Conservation (phyloP, 208 protist genomes). For the Trypanosoma brucei region DNA sequence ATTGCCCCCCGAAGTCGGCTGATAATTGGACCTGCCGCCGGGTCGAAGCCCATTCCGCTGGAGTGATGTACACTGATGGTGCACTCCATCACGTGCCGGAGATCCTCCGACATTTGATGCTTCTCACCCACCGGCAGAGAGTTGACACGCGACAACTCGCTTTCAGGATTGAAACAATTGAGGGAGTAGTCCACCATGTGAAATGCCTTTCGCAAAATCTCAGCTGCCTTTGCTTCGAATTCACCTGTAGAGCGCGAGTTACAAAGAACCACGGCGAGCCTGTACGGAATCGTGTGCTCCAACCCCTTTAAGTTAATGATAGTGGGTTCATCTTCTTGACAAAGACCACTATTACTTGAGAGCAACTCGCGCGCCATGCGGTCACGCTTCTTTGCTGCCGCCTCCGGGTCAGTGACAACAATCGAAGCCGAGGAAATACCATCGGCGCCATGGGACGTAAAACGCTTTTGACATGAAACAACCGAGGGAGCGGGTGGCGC, state of each 20-base stretch:
- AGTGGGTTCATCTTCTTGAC: constrained; percentile 18
- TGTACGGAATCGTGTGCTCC: constrained; percentile 72
- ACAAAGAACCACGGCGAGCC: constrained; percentile 26
- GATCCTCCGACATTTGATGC: constrained; percentile 38
- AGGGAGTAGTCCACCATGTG: constrained; percentile 42
- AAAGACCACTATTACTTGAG: constrained; percentile 34
- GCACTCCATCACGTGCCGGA: constrained; percentile 33
- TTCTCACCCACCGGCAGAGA: constrained; percentile 14
- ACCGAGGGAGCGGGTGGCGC: background rate
- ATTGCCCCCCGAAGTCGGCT: constrained; percentile 20
- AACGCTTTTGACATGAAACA: constrained; percentile 5
- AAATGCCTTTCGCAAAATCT: constrained; percentile 45
- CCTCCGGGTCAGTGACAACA: constrained; percentile 48
- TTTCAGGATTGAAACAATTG: constrained; percentile 45
- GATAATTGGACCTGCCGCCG: constrained; percentile 26
- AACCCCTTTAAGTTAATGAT: constrained; percentile 43
- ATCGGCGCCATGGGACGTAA: constrained; percentile 21
- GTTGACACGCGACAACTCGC: constrained; percentile 39
- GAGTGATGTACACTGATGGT: constrained; percentile 25
- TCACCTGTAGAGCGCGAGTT: background rate
- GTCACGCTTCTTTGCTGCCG: constrained; percentile 57
- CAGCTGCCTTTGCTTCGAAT: constrained; percentile 11
- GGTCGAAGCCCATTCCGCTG: constrained; percentile 37
- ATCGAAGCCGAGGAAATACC: constrained; percentile 43
- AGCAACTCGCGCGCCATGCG: constrained; percentile 56